Evolutionary conservation across 306 rosid species (phyloP), one percentile per base, ranked within the genome.

Genomic region (Prunus armeniaca): DNA sequence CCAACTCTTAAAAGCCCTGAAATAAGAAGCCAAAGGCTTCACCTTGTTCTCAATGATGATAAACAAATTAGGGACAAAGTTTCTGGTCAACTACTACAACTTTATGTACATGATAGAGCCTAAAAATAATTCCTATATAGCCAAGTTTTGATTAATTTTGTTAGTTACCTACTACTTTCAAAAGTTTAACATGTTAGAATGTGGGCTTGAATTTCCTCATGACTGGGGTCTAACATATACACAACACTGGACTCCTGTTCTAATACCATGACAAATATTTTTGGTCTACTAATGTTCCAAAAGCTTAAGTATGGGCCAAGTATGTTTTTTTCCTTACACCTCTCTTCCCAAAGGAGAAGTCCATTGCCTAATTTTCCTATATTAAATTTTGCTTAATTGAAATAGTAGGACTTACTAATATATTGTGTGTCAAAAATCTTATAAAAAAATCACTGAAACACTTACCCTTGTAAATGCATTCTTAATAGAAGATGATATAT

Each of bases 401-500:
- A 52, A 73, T 47, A 52, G 63, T 61, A 76, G 60, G 60, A 49
- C 72, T 62, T 47, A 30, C 22, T 63, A 27, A 75, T 6, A 17
- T 22, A 49, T 9, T 55, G 11, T 22, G 79, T 61, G 65, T 63
- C 67, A 82, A 56, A 70, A 75, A 78, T 46, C 65, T 64, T 72
- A 74, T 30, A 30, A 80, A 27, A 55, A 68, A 38, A 38, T 38
- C 43, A 75, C 80, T 75, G 22, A 47, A 67, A 70, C 57, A 68
- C 97, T 90, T 86, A 95, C 99, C 92, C 99, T 87, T 67, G 92
- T 58, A 88, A 92, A 95, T 58, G 86, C 97, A 80, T 73, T 79
- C 88, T 91, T 95, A 65, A 84, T 84, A 71, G 99, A 92, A 67
- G 97, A 89, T 64, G 83, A 82, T 73, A 95, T 79, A 72, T 92